These are phyloP conservation scores for Pseudisothecium myosuroides DNA, from an alignment of 225 moss, liverwort and hornwort species.

Conservation along the genomic window DNA sequence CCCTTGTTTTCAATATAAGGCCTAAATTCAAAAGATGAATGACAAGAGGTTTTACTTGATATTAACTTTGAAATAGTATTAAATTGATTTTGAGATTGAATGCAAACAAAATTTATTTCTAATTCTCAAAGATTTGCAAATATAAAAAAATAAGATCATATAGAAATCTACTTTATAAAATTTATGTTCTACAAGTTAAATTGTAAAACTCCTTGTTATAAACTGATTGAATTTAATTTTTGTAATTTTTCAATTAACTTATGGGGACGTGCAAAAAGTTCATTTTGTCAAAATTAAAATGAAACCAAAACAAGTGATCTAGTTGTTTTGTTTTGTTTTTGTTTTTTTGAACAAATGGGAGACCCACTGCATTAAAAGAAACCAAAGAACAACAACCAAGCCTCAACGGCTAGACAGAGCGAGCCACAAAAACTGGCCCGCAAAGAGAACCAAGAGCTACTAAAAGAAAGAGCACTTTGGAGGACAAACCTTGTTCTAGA, in stretches of 20 bases:
- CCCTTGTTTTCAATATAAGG: fast-evolving
- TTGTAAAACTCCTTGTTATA: background rate
- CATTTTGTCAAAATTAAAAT: background rate
- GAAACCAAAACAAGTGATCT: background rate
- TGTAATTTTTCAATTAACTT: background rate
- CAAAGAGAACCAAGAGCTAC: too few species aligned
- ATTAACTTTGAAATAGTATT: background rate
- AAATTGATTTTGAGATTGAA: background rate
- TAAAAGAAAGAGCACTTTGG: too few species aligned
- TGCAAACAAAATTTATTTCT: background rate
- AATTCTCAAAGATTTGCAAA: too few species aligned
- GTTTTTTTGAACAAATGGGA: too few species aligned
- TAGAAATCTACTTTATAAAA: background rate
- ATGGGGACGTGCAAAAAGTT: fast-evolving
- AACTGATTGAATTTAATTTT: background rate
- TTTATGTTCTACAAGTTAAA: background rate
- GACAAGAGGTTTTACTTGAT: background rate
- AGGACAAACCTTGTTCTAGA: too few species aligned
- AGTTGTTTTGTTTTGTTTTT: too few species aligned
- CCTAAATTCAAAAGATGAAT: background rate
- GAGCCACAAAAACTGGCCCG: too few species aligned
- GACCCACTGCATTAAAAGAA: too few species aligned
- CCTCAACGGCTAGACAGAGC: too few species aligned
- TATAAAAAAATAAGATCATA: background rate
- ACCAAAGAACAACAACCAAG: too few species aligned